Base-by-base conservation (phyloP, 352 stramenopile genomes). In the Globisporangium cystogenes region DNA sequence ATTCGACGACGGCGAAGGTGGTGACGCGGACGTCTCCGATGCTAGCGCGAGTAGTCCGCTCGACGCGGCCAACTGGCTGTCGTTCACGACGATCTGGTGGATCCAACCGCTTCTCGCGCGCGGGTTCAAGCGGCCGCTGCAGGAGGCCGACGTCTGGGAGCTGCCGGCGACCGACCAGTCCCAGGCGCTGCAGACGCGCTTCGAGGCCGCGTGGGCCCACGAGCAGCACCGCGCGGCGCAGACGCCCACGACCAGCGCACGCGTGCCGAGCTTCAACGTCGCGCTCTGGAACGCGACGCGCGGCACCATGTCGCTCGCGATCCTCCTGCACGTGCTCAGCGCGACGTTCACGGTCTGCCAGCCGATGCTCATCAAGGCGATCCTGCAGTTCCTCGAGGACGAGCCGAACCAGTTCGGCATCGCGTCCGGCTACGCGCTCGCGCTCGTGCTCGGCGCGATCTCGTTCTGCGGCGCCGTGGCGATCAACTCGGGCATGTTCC, bases 361-460 rank as follows among this genome's bases (percentile, higher is more conserved):
- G 59, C 73, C 74, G 15, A 65, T 87, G 41, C 31, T 87, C 31
- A 83, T 87, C 65, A 87, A 85, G 48, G 62, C 72, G 31, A 67
- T 87, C 31, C 50, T 87, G 5, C 47, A 84, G 49, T 69, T 65
- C 48, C 45, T 87, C 8, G 54, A 83, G 5, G 49, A 59, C 15
- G 55, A 69, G 12, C 33, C 50, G 21, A 80, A 78, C 44, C 40
- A 63, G 36, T 63, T 84, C 23, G 60, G 64, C 37, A 79, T 85
- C 51, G 48, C 58, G 10, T 80, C 68, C 0, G 77, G 74, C 11
- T 88, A 86, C 47, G 59, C 40, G 0, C 56, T 88, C 7, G 77
- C 71, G 5, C 43, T 68, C 10, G 23, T 83, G 3, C 46, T 88
- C 10, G 62, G 65, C 15, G 48, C 44, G 5, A 55, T 61, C 8